Conservation (phyloP, 2,329 filamentous ascomycete genomes). For the Zopfia rhizophila region DNA sequence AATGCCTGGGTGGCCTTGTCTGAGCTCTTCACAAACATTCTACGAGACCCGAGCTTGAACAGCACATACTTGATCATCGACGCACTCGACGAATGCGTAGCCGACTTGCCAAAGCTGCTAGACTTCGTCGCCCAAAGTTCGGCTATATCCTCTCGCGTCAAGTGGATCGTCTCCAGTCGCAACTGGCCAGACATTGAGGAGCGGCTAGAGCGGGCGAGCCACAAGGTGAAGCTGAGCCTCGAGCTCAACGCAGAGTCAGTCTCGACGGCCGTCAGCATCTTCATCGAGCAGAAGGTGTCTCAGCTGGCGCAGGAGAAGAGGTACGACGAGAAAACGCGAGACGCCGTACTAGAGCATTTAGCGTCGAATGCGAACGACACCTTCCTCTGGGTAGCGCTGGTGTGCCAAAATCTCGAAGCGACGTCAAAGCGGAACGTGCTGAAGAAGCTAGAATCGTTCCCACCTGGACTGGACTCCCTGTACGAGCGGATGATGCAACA, state of each 20-base stretch:
- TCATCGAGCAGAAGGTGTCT: constrained; percentile 49
- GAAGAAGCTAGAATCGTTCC: constrained; percentile 38
- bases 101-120: too few relatives aligned
- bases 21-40: constrained; percentile 51
- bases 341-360: constrained; percentile 29
- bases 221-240: constrained; percentile 37
- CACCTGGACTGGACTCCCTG: constrained; percentile 48
- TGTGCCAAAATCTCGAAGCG: constrained; percentile 45
- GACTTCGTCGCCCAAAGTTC: too few relatives aligned
- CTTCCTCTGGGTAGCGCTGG: constrained; percentile 48
- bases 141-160: constrained; percentile 26
- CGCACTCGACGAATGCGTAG: constrained; percentile 60
- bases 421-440: constrained; percentile 19
- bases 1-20: constrained; percentile 53
- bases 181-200: constrained; percentile 53
- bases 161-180: constrained; percentile 51
- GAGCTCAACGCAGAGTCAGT: constrained; percentile 49
- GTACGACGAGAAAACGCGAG: constrained; percentile 24
- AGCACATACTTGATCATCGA: constrained; percentile 55
- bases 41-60: constrained; percentile 46
- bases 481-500: constrained; percentile 53
- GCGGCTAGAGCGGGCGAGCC: constrained; percentile 24
- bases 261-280: constrained; percentile 47
- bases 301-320: constrained; percentile 37
- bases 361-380: constrained; percentile 49